Base-by-base conservation (phyloP, 331 rosid species). In the Rhamnella rubrinervis region DNA sequence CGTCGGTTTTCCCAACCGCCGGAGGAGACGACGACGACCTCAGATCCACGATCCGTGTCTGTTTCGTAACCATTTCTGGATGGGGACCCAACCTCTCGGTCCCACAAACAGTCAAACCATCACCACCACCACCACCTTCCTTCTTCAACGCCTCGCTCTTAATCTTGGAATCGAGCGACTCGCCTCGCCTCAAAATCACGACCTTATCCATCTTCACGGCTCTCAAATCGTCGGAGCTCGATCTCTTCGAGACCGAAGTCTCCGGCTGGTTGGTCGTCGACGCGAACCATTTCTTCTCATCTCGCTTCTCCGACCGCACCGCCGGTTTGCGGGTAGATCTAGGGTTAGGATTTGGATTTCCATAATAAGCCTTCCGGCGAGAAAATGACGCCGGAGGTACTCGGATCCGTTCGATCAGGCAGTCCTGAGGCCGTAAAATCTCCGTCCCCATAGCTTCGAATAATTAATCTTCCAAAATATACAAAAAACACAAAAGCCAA, bases 381-480 rank as follows among this genome's bases (percentile, higher is more conserved):
- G 76, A 55, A 58, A 74, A 68, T 59, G 78, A 20, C 46, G 77
- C 49, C 26, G 78, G 82, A 0, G 86, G 77, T 41, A 31, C 61
- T 31, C 88, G 52, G 61, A 83, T 77, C 46, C 88, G 65, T 39
- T 75, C 81, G 38, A 66, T 70, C 58, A 88, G 80, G 44, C 83
- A 88, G 62, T 93, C 89, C 68, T 83, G 97, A 40, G 98, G 97
- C 62, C 83, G 56, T 47, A 93, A 80, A 70, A 93, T 71, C 81
- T 90, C 97, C 8, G 95, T 88, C 35, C 82, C 96, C 98, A 93
- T 93, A 67, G 17, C 46, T 6, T 67, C 1, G 2, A 52, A 31
- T 31, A 8, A 14, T 14, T 15, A 51, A 51, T 17, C 5, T 0
- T 17, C 26, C 19, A 66, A 13, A 66, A 28, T 7, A 16, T 1